Base-by-base conservation (phyloP, 331 rosid genomes). In the Cydonia oblonga region DNA sequence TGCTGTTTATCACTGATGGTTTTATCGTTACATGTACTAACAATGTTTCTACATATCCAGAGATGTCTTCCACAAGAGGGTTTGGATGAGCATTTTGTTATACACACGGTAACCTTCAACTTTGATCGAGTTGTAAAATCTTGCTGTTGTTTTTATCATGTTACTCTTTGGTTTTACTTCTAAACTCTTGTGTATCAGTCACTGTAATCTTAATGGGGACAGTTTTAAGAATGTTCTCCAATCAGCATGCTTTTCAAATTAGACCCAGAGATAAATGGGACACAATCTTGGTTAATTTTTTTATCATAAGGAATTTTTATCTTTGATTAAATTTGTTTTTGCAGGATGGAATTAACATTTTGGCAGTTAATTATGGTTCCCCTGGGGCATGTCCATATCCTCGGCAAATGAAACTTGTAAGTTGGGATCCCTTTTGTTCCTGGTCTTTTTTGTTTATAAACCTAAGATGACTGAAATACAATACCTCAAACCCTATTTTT, bases 351-450 rank as follows among this genome's bases (percentile, higher is more conserved):
- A 84, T 83, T 73, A 95, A 87, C 73, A 81, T 95, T 56, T 74
- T 95, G 85, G 98, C 90, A 38, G 96, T 95, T 80, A 88, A 83
- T 80, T 95, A 91, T 80, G 98, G 97, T 69, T 74, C 96, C 44
- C 92, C 87, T 3, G 96, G 97, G 66, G 84, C 93, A 52, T 95
- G 98, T 77, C 85, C 96, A 56, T 86, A 85, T 78, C 98, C 97
- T 64, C 85, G 98, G 61, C 87, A 89, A 75, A 69, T 85, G 82
- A 89, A 78, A 82, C 90, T 77, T 82, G 97, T 95, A 85, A 88
- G 92, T 73, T 5, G 0, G 66, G 74, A 68, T 22, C 73, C 44
- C 73, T 63, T 79, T 62, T 25, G 25, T 69, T 61, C 30, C 66
- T 28, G 35, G 38, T 60, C 9, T 28, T 60, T 58, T 10, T 40